Conservation (phyloP, 495 filamentous ascomycete genomes). For the Trichoderma reesei region DNA sequence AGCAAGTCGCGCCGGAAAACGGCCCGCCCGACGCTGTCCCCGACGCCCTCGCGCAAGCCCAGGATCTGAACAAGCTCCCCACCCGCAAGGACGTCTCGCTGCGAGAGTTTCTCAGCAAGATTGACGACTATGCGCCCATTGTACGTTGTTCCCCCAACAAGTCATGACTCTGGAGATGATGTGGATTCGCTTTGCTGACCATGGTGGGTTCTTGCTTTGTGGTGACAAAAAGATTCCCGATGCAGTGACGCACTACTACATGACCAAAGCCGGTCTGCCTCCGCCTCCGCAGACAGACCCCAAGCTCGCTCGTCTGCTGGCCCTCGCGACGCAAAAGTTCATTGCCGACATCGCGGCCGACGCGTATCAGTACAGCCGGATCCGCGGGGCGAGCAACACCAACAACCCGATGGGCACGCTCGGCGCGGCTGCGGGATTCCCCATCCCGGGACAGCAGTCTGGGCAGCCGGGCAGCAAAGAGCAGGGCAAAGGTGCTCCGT, state of each 20-base stretch:
- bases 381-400: conserved; percentile 78
- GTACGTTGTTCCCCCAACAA: conserved; percentile 42
- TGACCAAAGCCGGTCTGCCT: conserved; percentile 86
- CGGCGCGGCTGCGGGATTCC: conserved; percentile 65
- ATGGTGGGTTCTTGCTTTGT: neutral
- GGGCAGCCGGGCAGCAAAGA: conserved; percentile 47
- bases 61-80: conserved; percentile 29
- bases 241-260: conserved; percentile 95
- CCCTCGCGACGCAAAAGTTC: conserved; percentile 95
- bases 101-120: conserved; percentile 83
- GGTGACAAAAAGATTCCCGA: conserved; percentile 68
- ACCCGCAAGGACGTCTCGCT: conserved; percentile 84
- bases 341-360: conserved; percentile 95
- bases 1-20: neutral
- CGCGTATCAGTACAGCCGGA: conserved; percentile 93
- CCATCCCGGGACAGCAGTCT: conserved; percentile 48
- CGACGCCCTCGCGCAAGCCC: neutral
- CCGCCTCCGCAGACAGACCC: conserved; percentile 78
- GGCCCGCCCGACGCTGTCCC: neutral
- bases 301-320: conserved; percentile 83
- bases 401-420: conserved; percentile 83
- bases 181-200: conserved; percentile 17
- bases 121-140: conserved; percentile 98
- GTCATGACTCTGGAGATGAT: neutral
- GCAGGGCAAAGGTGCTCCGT: conserved; percentile 44